Percentiles rank a stretch among this genome's conserved stretches.
Conservation (phyloP, 768 basidiomycete genomes). For the Agrocybe pediades region DNA sequence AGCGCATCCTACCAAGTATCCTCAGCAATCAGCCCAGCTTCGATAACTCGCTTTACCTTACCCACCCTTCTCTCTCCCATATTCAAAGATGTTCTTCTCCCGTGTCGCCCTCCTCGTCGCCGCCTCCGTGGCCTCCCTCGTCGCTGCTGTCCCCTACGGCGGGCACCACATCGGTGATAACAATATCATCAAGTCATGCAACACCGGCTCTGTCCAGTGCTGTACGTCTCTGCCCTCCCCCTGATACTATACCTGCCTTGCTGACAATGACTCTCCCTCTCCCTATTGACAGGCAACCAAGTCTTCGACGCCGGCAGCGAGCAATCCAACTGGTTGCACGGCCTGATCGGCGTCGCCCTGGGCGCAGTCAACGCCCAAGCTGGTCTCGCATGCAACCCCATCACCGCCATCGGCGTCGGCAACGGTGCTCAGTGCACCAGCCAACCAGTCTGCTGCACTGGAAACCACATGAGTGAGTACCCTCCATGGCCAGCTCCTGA, state of each 20-base stretch:
- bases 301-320: conserved; percentile 8
- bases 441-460: conserved; percentile 27
- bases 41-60: conserved; percentile 1
- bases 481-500: neutral
- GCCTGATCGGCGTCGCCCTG: conserved; percentile 12
- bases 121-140: conserved; percentile 26
- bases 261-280: neutral
- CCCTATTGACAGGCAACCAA: conserved; percentile 16
- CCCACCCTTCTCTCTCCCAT: conserved; percentile 8
- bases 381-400: conserved; percentile 24
- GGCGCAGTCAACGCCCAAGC: neutral
- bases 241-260: neutral
- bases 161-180: neutral
- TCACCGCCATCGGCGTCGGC: conserved; percentile 21
- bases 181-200: conserved; percentile 24
- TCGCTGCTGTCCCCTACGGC: conserved; percentile 26
- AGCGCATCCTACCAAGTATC: conserved; percentile 9
- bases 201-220: conserved; percentile 30
- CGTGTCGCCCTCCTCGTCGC: conserved; percentile 25
- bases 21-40: too few relatives aligned
- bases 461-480: conserved; percentile 27
- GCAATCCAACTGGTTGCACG: neutral
- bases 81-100: conserved; percentile 27
- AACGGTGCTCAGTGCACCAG: conserved; percentile 6
- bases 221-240: conserved; percentile 13